These are phyloP conservation scores for Oxyria digyna DNA, from an alignment of 148 eudicot genomes.

Conservation along the genomic window DNA sequence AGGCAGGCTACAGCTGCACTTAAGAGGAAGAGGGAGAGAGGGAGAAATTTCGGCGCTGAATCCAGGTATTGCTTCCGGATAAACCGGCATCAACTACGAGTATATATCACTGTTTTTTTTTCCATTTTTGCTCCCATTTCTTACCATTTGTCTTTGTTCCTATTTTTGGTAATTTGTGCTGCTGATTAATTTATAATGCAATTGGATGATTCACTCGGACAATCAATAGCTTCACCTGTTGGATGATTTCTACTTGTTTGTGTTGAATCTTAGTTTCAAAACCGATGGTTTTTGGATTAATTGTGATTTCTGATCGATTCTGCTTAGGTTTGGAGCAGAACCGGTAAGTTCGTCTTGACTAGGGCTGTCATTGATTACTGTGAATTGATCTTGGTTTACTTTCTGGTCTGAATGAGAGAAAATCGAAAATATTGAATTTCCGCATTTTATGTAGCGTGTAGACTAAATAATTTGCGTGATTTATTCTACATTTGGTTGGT, in stretches of 20 bases:
- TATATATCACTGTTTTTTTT: background rate
- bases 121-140: background rate
- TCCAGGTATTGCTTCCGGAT: slow-evolving; percentile 2
- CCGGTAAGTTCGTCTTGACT: background rate
- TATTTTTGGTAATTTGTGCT: background rate
- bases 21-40: background rate
- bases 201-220: background rate
- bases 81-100: background rate
- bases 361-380: background rate
- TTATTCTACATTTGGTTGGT: background rate
- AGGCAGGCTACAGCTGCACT: too few relatives aligned
- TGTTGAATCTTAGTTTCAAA: background rate
- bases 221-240: background rate
- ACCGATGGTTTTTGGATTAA: background rate
- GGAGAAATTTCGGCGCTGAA: background rate
- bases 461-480: background rate
- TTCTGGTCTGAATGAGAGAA: background rate
- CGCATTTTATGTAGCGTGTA: background rate
- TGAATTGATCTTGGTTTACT: background rate
- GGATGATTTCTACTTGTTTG: background rate
- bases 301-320: background rate
- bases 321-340: background rate
- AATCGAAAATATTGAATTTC: background rate
- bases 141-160: background rate
- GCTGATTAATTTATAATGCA: background rate